These are phyloP conservation scores for Decorospora gaudefroyi DNA, from an alignment of 2,329 filamentous ascomycete genomes.

Conservation along the genomic window DNA sequence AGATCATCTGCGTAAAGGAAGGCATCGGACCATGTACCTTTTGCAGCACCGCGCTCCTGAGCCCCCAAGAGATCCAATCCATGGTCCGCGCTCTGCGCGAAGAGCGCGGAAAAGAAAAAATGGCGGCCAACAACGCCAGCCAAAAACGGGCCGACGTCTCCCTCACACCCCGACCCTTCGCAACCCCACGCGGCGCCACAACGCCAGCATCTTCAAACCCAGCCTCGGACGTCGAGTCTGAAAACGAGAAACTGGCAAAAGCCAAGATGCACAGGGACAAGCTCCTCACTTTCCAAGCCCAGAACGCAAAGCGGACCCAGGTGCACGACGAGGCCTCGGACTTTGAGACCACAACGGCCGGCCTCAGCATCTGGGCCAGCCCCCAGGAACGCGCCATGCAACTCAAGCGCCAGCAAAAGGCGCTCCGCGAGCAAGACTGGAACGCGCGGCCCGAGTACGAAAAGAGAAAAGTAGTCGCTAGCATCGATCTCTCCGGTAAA, in stretches of 20 bases:
- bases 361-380: constrained; percentile 78
- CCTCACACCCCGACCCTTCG: constrained; percentile 64
- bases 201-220: constrained; percentile 44
- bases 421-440: constrained; percentile 85
- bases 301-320: constrained; percentile 81
- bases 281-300: constrained; percentile 78
- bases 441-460: constrained; percentile 84
- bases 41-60: constrained; percentile 76
- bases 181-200: constrained; percentile 45
- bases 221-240: constrained; percentile 49
- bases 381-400: constrained; percentile 81
- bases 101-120: constrained; percentile 84
- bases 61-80: constrained; percentile 72
- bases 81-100: constrained; percentile 84
- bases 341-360: constrained; percentile 64
- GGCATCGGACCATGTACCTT: constrained; percentile 93
- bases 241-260: constrained; percentile 65
- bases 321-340: constrained; percentile 85
- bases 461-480: constrained; percentile 81
- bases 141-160: constrained; percentile 70
- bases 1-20: constrained; percentile 93
- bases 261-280: constrained; percentile 80
- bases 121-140: constrained; percentile 75
- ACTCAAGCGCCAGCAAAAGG: constrained; percentile 81
- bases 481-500: constrained; percentile 77